A percentile compares a stretch with the other conserved stretches of the same genome.
Evolutionary conservation across 2,329 filamentous ascomycete genomes (phyloP).

Genomic region (Epichloe coenophiala): DNA sequence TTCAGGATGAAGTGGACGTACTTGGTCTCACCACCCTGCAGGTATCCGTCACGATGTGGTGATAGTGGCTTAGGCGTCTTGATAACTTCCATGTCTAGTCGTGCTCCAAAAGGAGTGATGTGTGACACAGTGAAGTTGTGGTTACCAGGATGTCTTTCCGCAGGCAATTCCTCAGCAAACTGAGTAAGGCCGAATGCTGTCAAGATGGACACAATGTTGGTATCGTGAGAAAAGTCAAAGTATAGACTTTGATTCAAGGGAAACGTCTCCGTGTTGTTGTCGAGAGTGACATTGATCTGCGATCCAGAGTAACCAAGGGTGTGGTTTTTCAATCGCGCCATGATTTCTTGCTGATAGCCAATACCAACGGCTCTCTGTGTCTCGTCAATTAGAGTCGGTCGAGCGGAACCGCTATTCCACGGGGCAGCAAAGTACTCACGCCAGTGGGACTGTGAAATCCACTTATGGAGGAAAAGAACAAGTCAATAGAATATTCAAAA

Average conservation of each 20-base stretch:
- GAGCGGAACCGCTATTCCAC: neutral
- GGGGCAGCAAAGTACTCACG: constrained; percentile 20
- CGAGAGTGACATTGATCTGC: constrained; percentile 56
- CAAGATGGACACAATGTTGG: constrained; percentile 56
- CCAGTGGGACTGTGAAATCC: constrained; percentile 53
- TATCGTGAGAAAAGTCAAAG: constrained; percentile 69
- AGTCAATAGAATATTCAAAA: constrained; percentile 59
- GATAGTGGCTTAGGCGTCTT: constrained; percentile 49
- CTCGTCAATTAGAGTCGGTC: neutral
- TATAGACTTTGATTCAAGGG: constrained; percentile 61
- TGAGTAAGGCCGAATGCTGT: constrained; percentile 61
- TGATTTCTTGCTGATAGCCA: constrained; percentile 59
- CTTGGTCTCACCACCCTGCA: constrained; percentile 39
- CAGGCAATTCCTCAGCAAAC: constrained; percentile 47
- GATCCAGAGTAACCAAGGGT: constrained; percentile 43
- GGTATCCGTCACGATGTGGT: constrained; percentile 40
- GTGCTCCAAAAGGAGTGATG: constrained; percentile 57
- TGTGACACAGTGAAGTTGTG: constrained; percentile 54
- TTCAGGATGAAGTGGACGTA: constrained; percentile 67
- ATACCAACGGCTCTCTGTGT: constrained; percentile 53
- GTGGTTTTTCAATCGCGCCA: constrained; percentile 57
- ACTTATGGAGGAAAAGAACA: constrained; percentile 47
- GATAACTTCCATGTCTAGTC: constrained; percentile 64
- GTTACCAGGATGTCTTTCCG: constrained; percentile 37
- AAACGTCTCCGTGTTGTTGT: constrained; percentile 55